These are phyloP conservation scores for Eudorina sp. DNA, from an alignment of 139 green algal species.

Conservation along the genomic window DNA sequence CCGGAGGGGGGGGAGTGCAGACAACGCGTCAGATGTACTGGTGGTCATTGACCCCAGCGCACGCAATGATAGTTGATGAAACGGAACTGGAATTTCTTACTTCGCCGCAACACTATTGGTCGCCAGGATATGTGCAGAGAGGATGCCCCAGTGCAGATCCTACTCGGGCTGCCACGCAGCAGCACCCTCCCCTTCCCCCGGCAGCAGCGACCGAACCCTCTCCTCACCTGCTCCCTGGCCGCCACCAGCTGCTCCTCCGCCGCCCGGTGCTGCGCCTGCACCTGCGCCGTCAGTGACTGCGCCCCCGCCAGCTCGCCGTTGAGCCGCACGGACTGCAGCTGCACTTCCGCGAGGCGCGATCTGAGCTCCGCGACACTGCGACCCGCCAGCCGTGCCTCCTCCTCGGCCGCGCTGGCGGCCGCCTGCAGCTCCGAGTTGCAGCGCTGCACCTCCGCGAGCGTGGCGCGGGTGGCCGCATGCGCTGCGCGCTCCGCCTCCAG, in stretches of 20 bases:
- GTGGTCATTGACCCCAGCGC: no score
- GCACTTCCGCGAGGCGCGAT: neutral
- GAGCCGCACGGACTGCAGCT: neutral
- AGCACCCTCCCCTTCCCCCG: no score
- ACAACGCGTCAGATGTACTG: no score
- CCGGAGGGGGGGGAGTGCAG: no score
- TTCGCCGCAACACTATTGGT: no score
- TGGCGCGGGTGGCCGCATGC: neutral
- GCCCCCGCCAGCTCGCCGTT: constrained; percentile 12
- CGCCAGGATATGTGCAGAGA: no score
- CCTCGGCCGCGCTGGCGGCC: neutral
- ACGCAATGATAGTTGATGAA: no score
- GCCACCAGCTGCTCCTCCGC: constrained; percentile 13
- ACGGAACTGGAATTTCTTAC: no score
- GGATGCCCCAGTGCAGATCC: no score
- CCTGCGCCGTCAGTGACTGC: neutral
- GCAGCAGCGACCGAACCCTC: no score
- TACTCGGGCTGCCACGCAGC: no score
- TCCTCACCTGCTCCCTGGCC: constrained; percentile 13
- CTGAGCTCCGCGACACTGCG: neutral
- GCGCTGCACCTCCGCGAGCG: neutral
- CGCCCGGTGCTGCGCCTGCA: neutral
- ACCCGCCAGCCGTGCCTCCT: neutral
- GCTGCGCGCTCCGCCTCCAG: constrained; percentile 6
- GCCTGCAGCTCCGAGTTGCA: neutral